Conservation (phyloP, 345 rosid species). For the Draba incana region DNA sequence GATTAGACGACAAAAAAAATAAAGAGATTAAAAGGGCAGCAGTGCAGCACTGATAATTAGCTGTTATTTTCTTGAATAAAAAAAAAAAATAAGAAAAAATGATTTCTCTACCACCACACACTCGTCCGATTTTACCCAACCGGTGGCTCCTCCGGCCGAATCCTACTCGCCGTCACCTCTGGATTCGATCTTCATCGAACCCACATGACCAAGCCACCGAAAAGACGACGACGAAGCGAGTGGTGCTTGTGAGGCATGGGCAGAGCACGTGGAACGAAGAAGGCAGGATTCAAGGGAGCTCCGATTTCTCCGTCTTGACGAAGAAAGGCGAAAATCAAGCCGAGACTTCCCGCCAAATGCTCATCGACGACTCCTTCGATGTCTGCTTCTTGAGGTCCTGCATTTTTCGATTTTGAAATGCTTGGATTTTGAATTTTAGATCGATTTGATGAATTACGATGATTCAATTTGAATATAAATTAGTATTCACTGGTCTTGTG, state of each 20-base stretch:
- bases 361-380: conserved; percentile 70
- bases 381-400: conserved; percentile 79
- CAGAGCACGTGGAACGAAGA: conserved; percentile 98
- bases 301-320: conserved; percentile 80
- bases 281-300: conserved; percentile 96
- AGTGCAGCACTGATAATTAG: background rate
- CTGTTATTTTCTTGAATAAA: background rate
- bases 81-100: conserved; percentile 26
- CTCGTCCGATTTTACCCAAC: conserved; percentile 38
- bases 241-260: conserved; percentile 91
- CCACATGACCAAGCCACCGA: conserved; percentile 38
- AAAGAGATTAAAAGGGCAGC: too few relatives aligned
- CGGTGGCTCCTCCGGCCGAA: conserved; percentile 26
- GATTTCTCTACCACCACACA: conserved; percentile 51
- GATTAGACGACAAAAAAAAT: too few relatives aligned
- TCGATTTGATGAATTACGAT: too few relatives aligned
- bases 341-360: conserved; percentile 91
- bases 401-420: background rate
- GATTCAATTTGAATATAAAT: too few relatives aligned
- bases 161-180: conserved; percentile 21
- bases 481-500: background rate
- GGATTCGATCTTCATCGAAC: conserved; percentile 49
- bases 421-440: too few relatives aligned
- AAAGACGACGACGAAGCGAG: conserved; percentile 64
- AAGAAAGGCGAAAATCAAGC: conserved; percentile 91